Evolutionary conservation across 106 monocot species (phyloP).

Genomic region (Dioscorea dumetorum): DNA sequence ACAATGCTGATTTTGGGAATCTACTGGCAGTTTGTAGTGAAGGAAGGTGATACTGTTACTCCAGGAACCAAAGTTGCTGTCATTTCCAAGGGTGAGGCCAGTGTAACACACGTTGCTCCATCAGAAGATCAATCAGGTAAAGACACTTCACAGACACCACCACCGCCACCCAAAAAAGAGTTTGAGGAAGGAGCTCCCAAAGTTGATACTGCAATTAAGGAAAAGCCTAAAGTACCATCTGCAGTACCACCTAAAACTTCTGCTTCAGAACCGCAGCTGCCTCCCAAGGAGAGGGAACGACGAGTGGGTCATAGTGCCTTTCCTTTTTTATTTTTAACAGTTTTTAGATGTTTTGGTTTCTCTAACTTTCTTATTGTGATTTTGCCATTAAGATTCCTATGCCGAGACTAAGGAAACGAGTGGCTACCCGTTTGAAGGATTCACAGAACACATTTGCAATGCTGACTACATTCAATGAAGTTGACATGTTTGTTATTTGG

Average conservation of each 20-base stretch:
- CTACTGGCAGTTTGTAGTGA: slow-evolving; percentile 58
- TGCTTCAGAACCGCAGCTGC: slow-evolving; percentile 88
- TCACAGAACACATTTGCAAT: slow-evolving; percentile 96
- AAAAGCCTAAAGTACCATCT: slow-evolving; percentile 46
- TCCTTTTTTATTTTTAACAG: neutral
- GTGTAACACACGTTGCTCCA: slow-evolving; percentile 73
- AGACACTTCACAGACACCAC: slow-evolving; percentile 14
- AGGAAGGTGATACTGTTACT: slow-evolving; percentile 93
- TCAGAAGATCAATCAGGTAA: slow-evolving; percentile 62
- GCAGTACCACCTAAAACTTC: slow-evolving; percentile 45
- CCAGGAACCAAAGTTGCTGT: slow-evolving; percentile 93
- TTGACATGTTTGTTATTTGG: slow-evolving; percentile 70
- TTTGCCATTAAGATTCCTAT: slow-evolving; percentile 58
- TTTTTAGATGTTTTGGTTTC: neutral
- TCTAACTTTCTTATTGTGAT: neutral
- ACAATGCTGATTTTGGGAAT: too few species aligned
- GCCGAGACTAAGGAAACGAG: slow-evolving; percentile 83
- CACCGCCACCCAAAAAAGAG: slow-evolving; percentile 26
- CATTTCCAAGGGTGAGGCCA: slow-evolving; percentile 72
- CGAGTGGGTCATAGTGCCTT: slow-evolving; percentile 36
- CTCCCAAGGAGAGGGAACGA: slow-evolving; percentile 93
- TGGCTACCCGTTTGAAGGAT: slow-evolving; percentile 94
- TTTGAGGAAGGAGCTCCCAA: slow-evolving; percentile 22
- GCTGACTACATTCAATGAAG: slow-evolving; percentile 99
- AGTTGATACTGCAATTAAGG: slow-evolving; percentile 28